Base-by-base conservation (phyloP, 805 yeast genomes). In the Lipomyces kockii region DNA sequence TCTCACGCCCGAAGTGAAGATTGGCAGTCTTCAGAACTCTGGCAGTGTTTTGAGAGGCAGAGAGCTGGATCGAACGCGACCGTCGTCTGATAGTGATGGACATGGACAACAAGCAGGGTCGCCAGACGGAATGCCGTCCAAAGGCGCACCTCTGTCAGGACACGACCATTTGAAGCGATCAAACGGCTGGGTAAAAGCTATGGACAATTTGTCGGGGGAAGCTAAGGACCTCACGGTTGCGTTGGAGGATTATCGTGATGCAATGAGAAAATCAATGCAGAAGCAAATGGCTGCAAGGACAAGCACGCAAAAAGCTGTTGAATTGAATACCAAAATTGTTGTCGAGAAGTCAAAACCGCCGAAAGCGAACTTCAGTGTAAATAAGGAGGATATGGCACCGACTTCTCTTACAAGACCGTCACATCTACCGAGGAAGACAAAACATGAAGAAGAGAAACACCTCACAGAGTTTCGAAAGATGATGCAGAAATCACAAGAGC, bases 341-440 rank as follows among this genome's bases (percentile, higher is more conserved):
- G 34, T 52, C n/a, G 29, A 27, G 25, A 39, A 60, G 32, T n/a
- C 32, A 49, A 53, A 43, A 3, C 37, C 59, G n/a, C n/a, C 51
- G 14, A 14, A 34, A n/a, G 32, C 5, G 49, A n/a, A 35, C 27
- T 46, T 43, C 34, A 52, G 34, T 29, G 59, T 61, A 17, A 14
- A 11, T 3, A 53, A 61, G 52, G 62, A 69, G 29, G 65, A 69
- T 12, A 34, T 65, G 56, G 70, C 74, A 11, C 73, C 78, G 63
- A 69, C 81, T 14, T 76, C 88, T 0, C 79, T 80, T 29, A 87
- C 92, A 0, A 78, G 94, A 63, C 92, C 90, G 32, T 77, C 83
- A 0, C 84, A 86, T 80, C 77, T 89, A 51, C 93, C 94, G 0
- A 91, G 92, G 56, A 89, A 89, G 75, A 77, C 84, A 32, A 74